Percentiles rank a stretch among this genome's conserved stretches.
These are phyloP conservation scores for Yarrowia sp. DNA, from an alignment of 805 yeast genomes.

Conservation along the genomic window DNA sequence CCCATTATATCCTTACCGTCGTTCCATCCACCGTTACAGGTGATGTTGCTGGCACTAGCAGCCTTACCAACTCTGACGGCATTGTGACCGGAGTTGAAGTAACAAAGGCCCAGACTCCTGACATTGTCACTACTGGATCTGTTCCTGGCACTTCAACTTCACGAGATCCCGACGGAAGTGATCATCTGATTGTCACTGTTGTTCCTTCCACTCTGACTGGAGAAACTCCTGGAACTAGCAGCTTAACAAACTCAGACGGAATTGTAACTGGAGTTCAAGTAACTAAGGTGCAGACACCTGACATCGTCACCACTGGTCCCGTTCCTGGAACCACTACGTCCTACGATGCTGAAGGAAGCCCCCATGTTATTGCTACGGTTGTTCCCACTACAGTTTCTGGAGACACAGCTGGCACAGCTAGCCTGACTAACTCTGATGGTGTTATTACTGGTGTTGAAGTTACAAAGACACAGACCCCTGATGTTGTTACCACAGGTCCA, in stretches of 20 bases:
- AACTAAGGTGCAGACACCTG: background rate
- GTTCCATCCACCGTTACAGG: background rate
- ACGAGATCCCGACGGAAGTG: background rate
- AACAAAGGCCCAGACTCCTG: background rate
- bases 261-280: background rate
- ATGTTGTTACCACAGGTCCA: background rate
- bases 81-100: background rate
- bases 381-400: background rate
- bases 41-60: background rate
- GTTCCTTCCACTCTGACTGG: background rate
- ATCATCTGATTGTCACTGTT: background rate
- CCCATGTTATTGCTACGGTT: background rate
- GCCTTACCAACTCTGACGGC: background rate
- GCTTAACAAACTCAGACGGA: background rate
- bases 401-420: background rate
- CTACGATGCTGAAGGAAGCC: background rate
- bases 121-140: background rate
- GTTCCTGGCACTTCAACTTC: background rate
- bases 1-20: background rate
- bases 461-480: background rate
- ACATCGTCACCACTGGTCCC: background rate
- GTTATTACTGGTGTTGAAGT: background rate
- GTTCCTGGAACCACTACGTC: background rate
- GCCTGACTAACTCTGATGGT: background rate
- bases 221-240: no score